Conservation (phyloP, 2,329 filamentous ascomycete species). For the Sporothrix brunneoviolacea region DNA sequence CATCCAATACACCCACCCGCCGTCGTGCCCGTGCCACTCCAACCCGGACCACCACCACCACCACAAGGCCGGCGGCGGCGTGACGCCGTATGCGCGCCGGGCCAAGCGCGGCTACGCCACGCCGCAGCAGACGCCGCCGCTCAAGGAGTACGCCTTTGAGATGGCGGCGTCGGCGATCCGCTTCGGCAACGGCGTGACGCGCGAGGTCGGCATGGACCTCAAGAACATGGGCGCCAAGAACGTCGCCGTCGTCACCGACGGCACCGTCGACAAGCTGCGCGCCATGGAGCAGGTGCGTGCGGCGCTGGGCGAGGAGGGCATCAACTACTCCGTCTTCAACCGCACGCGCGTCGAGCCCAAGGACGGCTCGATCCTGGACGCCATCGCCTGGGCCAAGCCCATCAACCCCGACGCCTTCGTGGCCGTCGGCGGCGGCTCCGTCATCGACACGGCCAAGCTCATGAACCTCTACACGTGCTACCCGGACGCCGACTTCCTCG, state of each 20-base stretch:
- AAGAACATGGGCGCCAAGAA: slow-evolving; percentile 81
- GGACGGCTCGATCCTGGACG: slow-evolving; percentile 86
- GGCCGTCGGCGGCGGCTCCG: slow-evolving; percentile 85
- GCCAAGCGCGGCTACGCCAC: slow-evolving; percentile 58
- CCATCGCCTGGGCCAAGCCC: slow-evolving; percentile 78
- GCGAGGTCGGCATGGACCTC: slow-evolving; percentile 97
- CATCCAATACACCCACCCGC: slow-evolving; percentile 85
- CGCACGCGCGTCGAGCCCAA: slow-evolving; percentile 84
- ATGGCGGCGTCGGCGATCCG: slow-evolving; percentile 95
- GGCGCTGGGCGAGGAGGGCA: slow-evolving; percentile 68
- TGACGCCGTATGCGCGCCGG: slow-evolving; percentile 42
- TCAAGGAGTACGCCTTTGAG: slow-evolving; percentile 97
- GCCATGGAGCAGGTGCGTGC: slow-evolving; percentile 87
- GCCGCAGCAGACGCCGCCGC: slow-evolving; percentile 60
- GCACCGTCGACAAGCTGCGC: slow-evolving; percentile 70
- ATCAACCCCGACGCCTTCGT: slow-evolving; percentile 83
- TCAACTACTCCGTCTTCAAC: slow-evolving; percentile 76
- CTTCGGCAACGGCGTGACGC: slow-evolving; percentile 87
- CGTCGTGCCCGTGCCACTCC: slow-evolving; percentile 84
- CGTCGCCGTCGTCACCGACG: slow-evolving; percentile 88
- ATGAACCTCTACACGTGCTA: slow-evolving; percentile 96
- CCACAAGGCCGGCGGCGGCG: slow-evolving; percentile 48
- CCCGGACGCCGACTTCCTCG: slow-evolving; percentile 86
- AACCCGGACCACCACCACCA: slow-evolving; percentile 75
- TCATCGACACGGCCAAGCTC: slow-evolving; percentile 96